Evolutionary conservation across 2,329 filamentous ascomycete species (phyloP), one percentile per base, ranked within the genome.

Genomic region (Microsporum ferrugineum): DNA sequence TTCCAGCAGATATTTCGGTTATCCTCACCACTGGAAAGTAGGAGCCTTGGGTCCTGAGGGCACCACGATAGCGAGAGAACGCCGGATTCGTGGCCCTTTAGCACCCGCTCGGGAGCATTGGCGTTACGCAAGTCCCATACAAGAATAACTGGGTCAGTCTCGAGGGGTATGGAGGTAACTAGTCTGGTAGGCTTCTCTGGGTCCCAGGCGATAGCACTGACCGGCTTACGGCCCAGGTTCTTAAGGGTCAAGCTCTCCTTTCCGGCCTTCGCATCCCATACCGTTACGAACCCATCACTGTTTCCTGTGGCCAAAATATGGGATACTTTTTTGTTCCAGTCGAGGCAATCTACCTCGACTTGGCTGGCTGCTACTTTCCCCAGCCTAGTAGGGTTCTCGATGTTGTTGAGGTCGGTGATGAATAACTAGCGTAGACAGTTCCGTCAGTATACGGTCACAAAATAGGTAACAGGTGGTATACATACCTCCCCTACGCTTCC

Each of bases 261-360:
- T 83, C 96, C 97, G 10, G 89, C 91, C 80, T 96, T 96, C 66
- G 97, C 82, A 76, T 99, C 94, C 94, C 94, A 99, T 17, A 99
- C 92, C 1, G 94, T 97, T 39, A 97, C 91, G 70, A 97, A 95
- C 3, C 94, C 94, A 57, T 91, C 91, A 64, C 85, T 88, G 71
- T 91, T 92, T 66, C 94, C 94, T 7, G 92, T 97, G 17, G 92
- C 94, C 67, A 99, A 78, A 72, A 99, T 99, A 72, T 99, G 92
- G 12, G 92, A 85, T 47, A 97, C 92, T 78, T 95, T 97, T 71
- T 91, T 91, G 77, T 99, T 99, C 95, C 95, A 99, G 68, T 96
- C 92, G 63, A 99, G 80, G 66, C 91, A 95, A 70, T 97, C 94
- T 66, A 97, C 89, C 68, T 99, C 94, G 70, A 97, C 92, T 43